Evolutionary conservation across 176 grass and related monocot genomes (phyloP).

Genomic region (Triticum timopheevii): DNA sequence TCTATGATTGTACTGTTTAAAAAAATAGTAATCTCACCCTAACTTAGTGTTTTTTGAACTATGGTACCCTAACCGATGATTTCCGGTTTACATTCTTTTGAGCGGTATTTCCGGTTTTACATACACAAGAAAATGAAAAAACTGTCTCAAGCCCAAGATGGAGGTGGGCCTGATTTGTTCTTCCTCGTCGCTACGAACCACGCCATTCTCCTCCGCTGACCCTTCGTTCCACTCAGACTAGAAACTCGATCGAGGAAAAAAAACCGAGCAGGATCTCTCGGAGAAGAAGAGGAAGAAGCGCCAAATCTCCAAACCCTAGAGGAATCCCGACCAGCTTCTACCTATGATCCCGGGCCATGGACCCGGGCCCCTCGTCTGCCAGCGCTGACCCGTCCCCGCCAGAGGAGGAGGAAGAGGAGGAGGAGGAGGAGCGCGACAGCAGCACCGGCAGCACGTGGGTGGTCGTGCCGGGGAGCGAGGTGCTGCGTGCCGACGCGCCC

Average conservation of each 20-base stretch:
- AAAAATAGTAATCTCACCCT: no score
- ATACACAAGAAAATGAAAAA: not conserved
- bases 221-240: slow-evolving; percentile 7
- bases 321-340: not conserved
- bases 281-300: not conserved
- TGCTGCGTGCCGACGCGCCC: slow-evolving; percentile 46
- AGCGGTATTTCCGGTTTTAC: no score
- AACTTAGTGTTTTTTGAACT: no score
- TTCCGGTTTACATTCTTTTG: no score
- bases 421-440: not conserved
- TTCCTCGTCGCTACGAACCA: not conserved
- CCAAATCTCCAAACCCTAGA: slow-evolving; percentile 18
- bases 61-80: no score
- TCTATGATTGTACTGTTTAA: no score
- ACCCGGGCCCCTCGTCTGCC: slow-evolving; percentile 27
- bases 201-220: not conserved
- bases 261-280: slow-evolving; percentile 5
- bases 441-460: slow-evolving; percentile 29
- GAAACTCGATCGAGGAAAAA: slow-evolving; percentile 1
- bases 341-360: slow-evolving; percentile 38
- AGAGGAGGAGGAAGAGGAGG: slow-evolving; percentile 22
- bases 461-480: slow-evolving; percentile 37
- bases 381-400: slow-evolving; percentile 15
- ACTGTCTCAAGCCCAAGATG: not conserved
- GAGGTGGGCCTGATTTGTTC: not conserved